A percentile compares a stretch with the other conserved stretches of the same genome.
Conservation (phyloP, 2,329 filamentous ascomycete genomes). For the Ceratocystis diversiconidia region DNA sequence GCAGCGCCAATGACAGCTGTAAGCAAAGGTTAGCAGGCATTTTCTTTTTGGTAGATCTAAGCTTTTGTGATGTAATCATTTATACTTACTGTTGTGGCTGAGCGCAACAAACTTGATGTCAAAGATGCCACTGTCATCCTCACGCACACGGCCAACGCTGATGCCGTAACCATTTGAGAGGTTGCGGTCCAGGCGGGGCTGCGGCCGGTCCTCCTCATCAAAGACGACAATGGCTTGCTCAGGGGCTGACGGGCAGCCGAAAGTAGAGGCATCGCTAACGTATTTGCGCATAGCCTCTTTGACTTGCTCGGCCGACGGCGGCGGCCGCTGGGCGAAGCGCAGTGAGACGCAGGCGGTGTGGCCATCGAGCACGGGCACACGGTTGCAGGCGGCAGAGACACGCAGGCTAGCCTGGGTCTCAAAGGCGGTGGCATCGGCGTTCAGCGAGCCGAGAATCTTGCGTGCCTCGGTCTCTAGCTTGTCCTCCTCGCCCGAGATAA, state of each 20-base stretch:
- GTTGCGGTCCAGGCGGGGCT: slow-evolving; percentile 80
- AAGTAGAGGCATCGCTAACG: slow-evolving; percentile 61
- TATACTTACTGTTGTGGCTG: slow-evolving; percentile 56
- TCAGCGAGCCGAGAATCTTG: slow-evolving; percentile 77
- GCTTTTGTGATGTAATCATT: background rate
- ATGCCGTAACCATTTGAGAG: slow-evolving; percentile 77
- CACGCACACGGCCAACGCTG: slow-evolving; percentile 72
- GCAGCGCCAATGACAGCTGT: slow-evolving; percentile 81
- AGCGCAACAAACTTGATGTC: slow-evolving; percentile 90
- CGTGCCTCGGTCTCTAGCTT: slow-evolving; percentile 90
- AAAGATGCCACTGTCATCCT: slow-evolving; percentile 79
- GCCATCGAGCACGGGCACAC: slow-evolving; percentile 87
- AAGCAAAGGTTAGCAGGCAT: slow-evolving; percentile 28
- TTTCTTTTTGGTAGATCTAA: background rate
- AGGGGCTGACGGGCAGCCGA: slow-evolving; percentile 82
- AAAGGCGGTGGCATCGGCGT: slow-evolving; percentile 57
- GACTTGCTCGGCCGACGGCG: slow-evolving; percentile 62
- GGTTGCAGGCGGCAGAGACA: slow-evolving; percentile 79
- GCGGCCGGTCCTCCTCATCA: slow-evolving; percentile 78
- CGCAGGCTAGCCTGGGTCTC: slow-evolving; percentile 58
- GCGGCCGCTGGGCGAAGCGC: slow-evolving; percentile 59
- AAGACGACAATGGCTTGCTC: slow-evolving; percentile 70
- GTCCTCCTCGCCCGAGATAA: slow-evolving; percentile 85
- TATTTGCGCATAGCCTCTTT: slow-evolving; percentile 69
- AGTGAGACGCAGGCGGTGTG: slow-evolving; percentile 91